Evolutionary conservation across 805 yeast species (phyloP), one percentile per base, ranked within the genome.

Genomic region (Ogataea glucozyma): DNA sequence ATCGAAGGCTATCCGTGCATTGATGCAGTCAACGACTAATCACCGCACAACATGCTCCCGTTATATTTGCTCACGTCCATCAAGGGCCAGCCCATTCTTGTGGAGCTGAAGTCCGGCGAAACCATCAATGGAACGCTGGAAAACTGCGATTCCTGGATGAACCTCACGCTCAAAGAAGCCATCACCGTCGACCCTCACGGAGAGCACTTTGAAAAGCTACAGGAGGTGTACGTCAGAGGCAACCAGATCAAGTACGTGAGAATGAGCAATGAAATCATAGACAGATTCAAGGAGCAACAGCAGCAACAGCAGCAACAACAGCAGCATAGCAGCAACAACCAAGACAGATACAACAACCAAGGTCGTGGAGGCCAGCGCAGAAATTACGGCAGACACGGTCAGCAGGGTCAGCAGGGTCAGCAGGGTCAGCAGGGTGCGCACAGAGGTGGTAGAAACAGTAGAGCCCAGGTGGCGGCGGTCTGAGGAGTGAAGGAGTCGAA

Each of bases 131-230:
- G 99, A 38, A 78, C 76, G 43, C 71, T 93, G 46, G 78, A 80
- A 43, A 85, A 87, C 58, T 88, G 96, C 55, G 99, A 93, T 63
- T 82, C 88, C 29, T 87, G 95, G 89, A 93, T 93, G 99, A 93
- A 93, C 64, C 72, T 93, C 51, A 86, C 96, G 1, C 72, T 93
- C 41, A 73, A 73, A 24, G 82, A 89, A 49, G 97, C 84, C 12
- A 77, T 81, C 36, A 85, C 82, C 58, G 75, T 82, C 12, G 78
- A 79, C 54, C 70, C 79, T 31, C 61, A 73, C 52, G 91, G 86
- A 27, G 81, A 76, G 50, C 71, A 70, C 41, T 85, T 78, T 61
- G 62, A 74, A 40, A 81, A 83, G 58, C 65, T 85, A 34, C 78
- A 81, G 3, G 95, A 87, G 56, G 75, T 84, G 44, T 90, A 89